These are phyloP conservation scores for Mycena epipterygia DNA, from an alignment of 768 basidiomycete species.

Conservation along the genomic window DNA sequence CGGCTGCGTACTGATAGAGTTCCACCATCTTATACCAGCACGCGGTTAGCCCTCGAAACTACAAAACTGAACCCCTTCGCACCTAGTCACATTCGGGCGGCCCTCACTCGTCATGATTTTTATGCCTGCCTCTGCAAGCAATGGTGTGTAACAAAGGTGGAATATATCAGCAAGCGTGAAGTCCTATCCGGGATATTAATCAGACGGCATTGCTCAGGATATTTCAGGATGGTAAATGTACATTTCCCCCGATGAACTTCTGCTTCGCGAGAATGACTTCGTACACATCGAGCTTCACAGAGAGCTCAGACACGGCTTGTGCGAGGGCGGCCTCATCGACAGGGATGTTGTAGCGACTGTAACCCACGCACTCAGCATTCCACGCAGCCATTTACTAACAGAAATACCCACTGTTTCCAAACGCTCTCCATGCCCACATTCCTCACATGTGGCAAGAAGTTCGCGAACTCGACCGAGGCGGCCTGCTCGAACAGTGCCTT, in stretches of 20 bases:
- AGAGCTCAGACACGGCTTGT: not conserved
- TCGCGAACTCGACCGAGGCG: conserved; percentile 15
- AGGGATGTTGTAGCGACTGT: too few relatives aligned
- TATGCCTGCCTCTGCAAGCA: conserved; percentile 17
- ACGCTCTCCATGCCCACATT: not conserved
- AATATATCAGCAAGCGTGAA: conserved; percentile 65
- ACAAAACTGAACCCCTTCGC: not conserved
- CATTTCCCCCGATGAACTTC: conserved; percentile 23
- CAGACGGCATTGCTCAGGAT: conserved; percentile 34
- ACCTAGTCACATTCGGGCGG: conserved; percentile 55
- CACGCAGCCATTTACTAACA: too few relatives aligned
- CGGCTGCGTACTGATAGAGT: too few relatives aligned
- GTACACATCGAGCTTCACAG: conserved; percentile 16
- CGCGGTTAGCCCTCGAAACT: too few relatives aligned
- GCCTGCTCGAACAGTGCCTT: conserved; percentile 45
- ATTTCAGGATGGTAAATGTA: not conserved
- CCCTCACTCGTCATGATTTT: conserved; percentile 40
- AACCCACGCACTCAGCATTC: too few relatives aligned
- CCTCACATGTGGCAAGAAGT: conserved; percentile 7
- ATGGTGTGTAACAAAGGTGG: conserved; percentile 54
- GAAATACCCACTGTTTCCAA: too few relatives aligned
- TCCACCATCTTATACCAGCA: too few relatives aligned
- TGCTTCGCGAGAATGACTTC: conserved; percentile 27
- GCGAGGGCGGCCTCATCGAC: not conserved
- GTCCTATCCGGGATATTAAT: conserved; percentile 47